Evolutionary conservation across 164 flowering plant species (phyloP).

Genomic region (Magnolia officinalis): DNA sequence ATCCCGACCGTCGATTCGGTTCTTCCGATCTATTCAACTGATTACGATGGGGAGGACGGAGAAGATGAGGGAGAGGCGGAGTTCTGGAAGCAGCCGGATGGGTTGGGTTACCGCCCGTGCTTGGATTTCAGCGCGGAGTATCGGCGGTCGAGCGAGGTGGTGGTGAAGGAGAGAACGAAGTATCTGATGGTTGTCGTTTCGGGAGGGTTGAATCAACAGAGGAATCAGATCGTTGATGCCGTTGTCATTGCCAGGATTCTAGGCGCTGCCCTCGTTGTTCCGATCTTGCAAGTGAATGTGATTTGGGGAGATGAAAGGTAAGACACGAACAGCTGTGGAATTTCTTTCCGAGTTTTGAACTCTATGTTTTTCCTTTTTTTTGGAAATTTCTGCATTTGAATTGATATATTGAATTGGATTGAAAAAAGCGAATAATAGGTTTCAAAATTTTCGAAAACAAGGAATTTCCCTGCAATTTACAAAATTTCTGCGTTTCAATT

Average conservation of each 20-base stretch:
- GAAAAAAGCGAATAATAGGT: neutral
- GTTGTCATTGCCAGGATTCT: conserved; percentile 94
- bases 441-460: no score
- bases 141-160: conserved; percentile 26
- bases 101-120: conserved; percentile 74
- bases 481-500: no score
- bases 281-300: conserved; percentile 87
- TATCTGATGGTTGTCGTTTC: conserved; percentile 88
- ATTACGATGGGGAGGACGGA: neutral
- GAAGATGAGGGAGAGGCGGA: conserved; percentile 17
- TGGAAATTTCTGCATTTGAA: neutral
- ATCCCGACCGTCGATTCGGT: conserved; percentile 10
- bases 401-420: no score
- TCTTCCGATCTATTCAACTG: neutral
- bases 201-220: conserved; percentile 96
- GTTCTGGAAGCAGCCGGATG: conserved; percentile 90
- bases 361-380: neutral
- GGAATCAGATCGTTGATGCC: conserved; percentile 98
- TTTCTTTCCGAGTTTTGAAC: neutral
- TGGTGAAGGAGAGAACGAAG: conserved; percentile 53
- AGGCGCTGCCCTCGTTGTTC: conserved; percentile 90
- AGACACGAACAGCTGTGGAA: neutral
- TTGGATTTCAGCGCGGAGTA: conserved; percentile 63
- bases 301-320: conserved; percentile 99
- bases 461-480: no score